A percentile compares a stretch with the other conserved stretches of the same genome.
These are phyloP conservation scores for Ceratocystis ficicola DNA, from an alignment of 2,329 filamentous ascomycete genomes.

Conservation along the genomic window DNA sequence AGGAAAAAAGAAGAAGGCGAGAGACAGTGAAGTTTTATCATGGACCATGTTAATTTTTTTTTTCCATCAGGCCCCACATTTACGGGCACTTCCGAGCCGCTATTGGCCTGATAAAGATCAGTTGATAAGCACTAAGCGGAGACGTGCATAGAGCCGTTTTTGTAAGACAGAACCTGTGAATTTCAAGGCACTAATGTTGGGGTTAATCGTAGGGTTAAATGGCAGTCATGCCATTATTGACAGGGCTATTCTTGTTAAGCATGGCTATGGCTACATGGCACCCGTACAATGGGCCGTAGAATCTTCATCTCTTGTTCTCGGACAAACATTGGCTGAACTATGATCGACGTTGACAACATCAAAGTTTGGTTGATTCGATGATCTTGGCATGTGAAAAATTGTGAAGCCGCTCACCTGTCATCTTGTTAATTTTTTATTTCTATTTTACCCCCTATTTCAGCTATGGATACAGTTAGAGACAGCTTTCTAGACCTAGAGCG, in stretches of 20 bases:
- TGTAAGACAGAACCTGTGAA: too few species aligned
- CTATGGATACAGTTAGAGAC: slow-evolving; percentile 36
- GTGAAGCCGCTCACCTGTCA: not conserved
- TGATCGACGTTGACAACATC: not conserved
- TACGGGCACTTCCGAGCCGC: slow-evolving; percentile 13
- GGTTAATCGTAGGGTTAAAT: not conserved
- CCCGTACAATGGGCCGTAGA: not conserved
- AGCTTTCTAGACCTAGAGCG: slow-evolving; percentile 58
- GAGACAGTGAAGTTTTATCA: slow-evolving; percentile 13
- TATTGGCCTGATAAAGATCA: slow-evolving; percentile 20
- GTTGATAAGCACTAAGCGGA: slow-evolving; percentile 7
- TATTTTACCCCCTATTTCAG: slow-evolving; percentile 3
- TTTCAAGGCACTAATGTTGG: too few species aligned
- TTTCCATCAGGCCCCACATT: slow-evolving; percentile 5
- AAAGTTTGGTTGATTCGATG: slow-evolving; percentile 11
- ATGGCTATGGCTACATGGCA: not conserved
- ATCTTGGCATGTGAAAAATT: slow-evolving; percentile 8
- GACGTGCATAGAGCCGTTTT: not conserved
- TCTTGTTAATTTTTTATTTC: not conserved
- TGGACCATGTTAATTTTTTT: slow-evolving; percentile 11
- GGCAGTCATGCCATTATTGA: not conserved
- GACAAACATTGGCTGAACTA: not conserved
- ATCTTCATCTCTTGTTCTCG: slow-evolving; percentile 2
- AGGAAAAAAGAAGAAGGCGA: slow-evolving; percentile 28
- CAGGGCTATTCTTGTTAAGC: not conserved